Conservation (phyloP, 352 stramenopile genomes). For the Globisporangium splendens region DNA sequence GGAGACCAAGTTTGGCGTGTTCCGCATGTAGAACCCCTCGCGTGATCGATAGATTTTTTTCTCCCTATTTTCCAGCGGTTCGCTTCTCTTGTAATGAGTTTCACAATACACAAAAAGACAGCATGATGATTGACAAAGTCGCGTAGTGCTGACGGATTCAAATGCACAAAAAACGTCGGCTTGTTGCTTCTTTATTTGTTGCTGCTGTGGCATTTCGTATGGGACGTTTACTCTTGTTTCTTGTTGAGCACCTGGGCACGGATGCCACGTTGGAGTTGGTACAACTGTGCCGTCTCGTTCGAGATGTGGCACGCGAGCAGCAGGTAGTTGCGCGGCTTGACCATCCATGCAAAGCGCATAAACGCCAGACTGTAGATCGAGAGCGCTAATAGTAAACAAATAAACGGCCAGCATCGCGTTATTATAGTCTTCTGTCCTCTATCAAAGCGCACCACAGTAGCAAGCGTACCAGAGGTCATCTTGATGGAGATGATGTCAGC, state of each 20-base stretch:
- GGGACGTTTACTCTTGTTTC: slow-evolving; percentile 18
- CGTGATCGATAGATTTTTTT: not conserved
- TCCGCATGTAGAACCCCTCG: slow-evolving; percentile 88
- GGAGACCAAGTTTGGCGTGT: slow-evolving; percentile 94
- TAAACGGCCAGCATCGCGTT: not conserved
- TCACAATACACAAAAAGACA: slow-evolving; percentile 1
- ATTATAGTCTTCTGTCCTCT: too few species aligned
- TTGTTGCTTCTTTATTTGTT: not conserved
- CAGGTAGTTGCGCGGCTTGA: slow-evolving; percentile 86
- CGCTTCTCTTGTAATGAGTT: not conserved
- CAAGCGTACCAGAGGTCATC: slow-evolving; percentile 68
- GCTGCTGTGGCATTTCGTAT: slow-evolving; percentile 8
- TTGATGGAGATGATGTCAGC: slow-evolving; percentile 84
- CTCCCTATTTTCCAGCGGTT: not conserved
- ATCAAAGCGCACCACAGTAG: too few species aligned
- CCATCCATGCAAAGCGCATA: slow-evolving; percentile 88
- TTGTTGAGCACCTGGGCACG: slow-evolving; percentile 36
- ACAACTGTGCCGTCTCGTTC: slow-evolving; percentile 81
- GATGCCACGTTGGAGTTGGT: slow-evolving; percentile 70
- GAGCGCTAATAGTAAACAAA: slow-evolving; percentile 35
- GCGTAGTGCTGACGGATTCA: too few species aligned
- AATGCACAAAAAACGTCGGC: too few species aligned
- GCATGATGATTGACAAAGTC: not conserved
- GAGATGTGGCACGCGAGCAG: slow-evolving; percentile 80
- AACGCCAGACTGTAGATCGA: slow-evolving; percentile 86